These are phyloP conservation scores for Kitagawia praeruptora DNA, from an alignment of 129 eudicot species.

Conservation along the genomic window DNA sequence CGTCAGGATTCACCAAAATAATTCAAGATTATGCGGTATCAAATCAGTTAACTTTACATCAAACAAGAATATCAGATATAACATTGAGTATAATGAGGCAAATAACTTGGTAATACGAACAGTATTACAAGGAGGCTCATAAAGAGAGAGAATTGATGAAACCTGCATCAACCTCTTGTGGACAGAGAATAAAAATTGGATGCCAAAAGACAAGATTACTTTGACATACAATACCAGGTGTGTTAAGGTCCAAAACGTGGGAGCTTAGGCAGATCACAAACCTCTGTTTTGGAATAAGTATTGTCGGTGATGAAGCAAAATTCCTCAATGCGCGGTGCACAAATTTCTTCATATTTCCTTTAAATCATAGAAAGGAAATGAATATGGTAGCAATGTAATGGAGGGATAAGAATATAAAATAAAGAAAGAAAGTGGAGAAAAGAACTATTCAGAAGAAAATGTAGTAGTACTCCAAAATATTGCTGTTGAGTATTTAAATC, in stretches of 20 bases:
- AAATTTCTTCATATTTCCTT: conserved; percentile 72
- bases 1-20: not conserved
- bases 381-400: not conserved
- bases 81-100: not conserved
- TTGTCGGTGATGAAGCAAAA: conserved; percentile 73
- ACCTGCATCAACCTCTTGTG: not conserved
- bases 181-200: not conserved
- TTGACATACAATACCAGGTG: not conserved
- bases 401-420: no score
- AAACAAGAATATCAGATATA: not conserved
- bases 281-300: conserved; percentile 69
- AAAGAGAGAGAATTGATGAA: not conserved
- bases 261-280: conserved; percentile 13
- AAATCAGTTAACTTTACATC: not conserved
- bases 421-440: conserved; percentile 5
- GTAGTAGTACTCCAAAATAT: not conserved
- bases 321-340: conserved; percentile 62
- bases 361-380: conserved; percentile 14
- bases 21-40: not conserved
- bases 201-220: not conserved
- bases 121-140: not conserved
- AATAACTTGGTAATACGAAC: not conserved
- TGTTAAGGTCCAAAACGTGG: conserved; percentile 1
- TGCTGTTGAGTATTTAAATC: not conserved
- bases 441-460: not conserved